Conservation (phyloP, 164 flowering plant species). For the Annona squamosa region DNA sequence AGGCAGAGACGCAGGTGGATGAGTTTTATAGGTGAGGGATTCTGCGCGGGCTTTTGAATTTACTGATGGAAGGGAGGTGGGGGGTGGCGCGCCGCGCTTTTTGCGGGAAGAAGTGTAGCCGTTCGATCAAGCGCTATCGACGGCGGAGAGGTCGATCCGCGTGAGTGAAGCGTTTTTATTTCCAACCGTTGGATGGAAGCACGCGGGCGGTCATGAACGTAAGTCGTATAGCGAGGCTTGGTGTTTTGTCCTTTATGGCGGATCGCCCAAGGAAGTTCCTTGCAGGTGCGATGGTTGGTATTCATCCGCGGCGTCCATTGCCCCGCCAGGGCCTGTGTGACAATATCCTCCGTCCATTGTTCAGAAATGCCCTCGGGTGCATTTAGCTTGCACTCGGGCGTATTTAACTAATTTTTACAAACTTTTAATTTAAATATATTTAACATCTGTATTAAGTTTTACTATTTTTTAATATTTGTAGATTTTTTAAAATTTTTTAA, state of each 20-base stretch:
- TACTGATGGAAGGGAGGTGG: neutral
- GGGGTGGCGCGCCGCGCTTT: neutral
- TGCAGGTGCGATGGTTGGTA: too few relatives aligned
- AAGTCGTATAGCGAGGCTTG: neutral
- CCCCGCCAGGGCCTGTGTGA: too few relatives aligned
- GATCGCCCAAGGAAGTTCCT: too few relatives aligned
- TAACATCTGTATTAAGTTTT: too few relatives aligned
- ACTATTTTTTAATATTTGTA: too few relatives aligned
- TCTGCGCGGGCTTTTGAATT: neutral
- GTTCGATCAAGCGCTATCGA: constrained; percentile 10
- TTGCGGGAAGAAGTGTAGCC: neutral
- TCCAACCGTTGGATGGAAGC: neutral
- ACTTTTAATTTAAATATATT: too few relatives aligned
- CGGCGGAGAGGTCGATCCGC: constrained; percentile 12
- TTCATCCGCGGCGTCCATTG: too few relatives aligned
- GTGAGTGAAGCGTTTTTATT: neutral
- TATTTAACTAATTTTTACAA: too few relatives aligned
- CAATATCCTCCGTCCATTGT: too few relatives aligned
- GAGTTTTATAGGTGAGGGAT: neutral
- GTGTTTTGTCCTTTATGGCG: neutral
- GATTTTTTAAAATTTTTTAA: too few relatives aligned
- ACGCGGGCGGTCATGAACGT: neutral
- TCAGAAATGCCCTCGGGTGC: too few relatives aligned
- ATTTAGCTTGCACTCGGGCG: too few relatives aligned
- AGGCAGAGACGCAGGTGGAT: neutral